These are phyloP conservation scores for Calonectria multiphialidica DNA, from an alignment of 2,329 filamentous ascomycete genomes.

Conservation along the genomic window DNA sequence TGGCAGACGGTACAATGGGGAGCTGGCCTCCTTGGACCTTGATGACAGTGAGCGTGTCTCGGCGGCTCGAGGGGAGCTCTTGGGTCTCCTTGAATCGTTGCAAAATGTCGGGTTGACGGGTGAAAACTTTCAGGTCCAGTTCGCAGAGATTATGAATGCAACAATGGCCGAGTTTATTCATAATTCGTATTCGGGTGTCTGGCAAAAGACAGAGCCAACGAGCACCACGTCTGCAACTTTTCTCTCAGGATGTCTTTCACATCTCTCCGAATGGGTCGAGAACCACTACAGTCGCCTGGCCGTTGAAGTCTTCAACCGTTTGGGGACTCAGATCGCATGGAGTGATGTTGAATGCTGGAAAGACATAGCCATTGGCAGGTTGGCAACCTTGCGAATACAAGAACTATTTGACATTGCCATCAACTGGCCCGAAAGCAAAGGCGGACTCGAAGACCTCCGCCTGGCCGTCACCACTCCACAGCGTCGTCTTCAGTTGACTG, in stretches of 20 bases:
- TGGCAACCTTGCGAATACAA: slow-evolving; percentile 76
- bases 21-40: slow-evolving; percentile 21
- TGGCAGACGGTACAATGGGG: slow-evolving; percentile 29
- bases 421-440: slow-evolving; percentile 78
- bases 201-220: slow-evolving; percentile 52
- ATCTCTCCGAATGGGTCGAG: slow-evolving; percentile 76
- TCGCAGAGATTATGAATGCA: slow-evolving; percentile 77
- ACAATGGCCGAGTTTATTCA: slow-evolving; percentile 74
- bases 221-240: slow-evolving; percentile 37
- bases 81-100: slow-evolving; percentile 69
- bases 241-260: slow-evolving; percentile 67
- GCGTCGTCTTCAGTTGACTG: slow-evolving; percentile 77
- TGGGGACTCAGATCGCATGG: slow-evolving; percentile 61
- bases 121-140: slow-evolving; percentile 76
- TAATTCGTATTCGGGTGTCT: slow-evolving; percentile 73
- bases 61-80: slow-evolving; percentile 62
- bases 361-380: slow-evolving; percentile 74
- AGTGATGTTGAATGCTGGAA: slow-evolving; percentile 76
- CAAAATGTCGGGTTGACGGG: slow-evolving; percentile 76
- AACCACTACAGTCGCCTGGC: slow-evolving; percentile 75
- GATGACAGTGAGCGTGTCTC: slow-evolving; percentile 47
- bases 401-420: slow-evolving; percentile 86
- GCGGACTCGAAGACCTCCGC: slow-evolving; percentile 80
- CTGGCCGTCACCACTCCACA: slow-evolving; percentile 77
- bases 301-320: slow-evolving; percentile 68